These are phyloP conservation scores for Stromatinia cepivora DNA, from an alignment of 2,329 filamentous ascomycete species.

Conservation along the genomic window DNA sequence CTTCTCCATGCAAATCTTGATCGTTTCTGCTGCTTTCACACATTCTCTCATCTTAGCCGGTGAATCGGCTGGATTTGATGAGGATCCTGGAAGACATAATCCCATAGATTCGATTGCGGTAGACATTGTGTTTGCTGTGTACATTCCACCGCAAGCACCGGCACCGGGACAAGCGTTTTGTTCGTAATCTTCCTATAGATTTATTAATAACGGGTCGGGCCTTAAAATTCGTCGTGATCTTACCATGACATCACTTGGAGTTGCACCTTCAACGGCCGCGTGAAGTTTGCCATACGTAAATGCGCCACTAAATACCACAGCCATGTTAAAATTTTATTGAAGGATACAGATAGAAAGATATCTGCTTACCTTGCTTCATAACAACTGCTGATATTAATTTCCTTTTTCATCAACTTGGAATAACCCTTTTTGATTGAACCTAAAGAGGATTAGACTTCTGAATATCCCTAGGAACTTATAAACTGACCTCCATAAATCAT, in stretches of 20 bases:
- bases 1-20: conserved; percentile 67
- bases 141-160: conserved; percentile 74
- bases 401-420: conserved; percentile 70
- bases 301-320: conserved; percentile 55
- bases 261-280: conserved; percentile 63
- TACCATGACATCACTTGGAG: conserved; percentile 70
- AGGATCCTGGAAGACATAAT: conserved; percentile 66
- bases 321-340: neutral
- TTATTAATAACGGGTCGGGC: neutral
- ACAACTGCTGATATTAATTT: conserved; percentile 77
- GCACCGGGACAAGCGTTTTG: conserved; percentile 66
- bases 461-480: no score
- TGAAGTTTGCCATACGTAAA: conserved; percentile 76
- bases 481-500: conserved; percentile 77
- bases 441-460: neutral
- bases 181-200: conserved; percentile 62
- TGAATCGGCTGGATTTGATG: conserved; percentile 65
- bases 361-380: conserved; percentile 22
- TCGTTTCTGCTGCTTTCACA: conserved; percentile 65
- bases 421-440: conserved; percentile 89
- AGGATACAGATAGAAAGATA: neutral
- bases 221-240: neutral
- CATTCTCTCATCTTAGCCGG: conserved; percentile 73
- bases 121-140: conserved; percentile 76
- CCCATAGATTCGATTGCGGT: conserved; percentile 74